These are phyloP conservation scores for Zygosaccharomyces pseudobailii DNA, from an alignment of 1,139 yeast species.

Conservation along the genomic window DNA sequence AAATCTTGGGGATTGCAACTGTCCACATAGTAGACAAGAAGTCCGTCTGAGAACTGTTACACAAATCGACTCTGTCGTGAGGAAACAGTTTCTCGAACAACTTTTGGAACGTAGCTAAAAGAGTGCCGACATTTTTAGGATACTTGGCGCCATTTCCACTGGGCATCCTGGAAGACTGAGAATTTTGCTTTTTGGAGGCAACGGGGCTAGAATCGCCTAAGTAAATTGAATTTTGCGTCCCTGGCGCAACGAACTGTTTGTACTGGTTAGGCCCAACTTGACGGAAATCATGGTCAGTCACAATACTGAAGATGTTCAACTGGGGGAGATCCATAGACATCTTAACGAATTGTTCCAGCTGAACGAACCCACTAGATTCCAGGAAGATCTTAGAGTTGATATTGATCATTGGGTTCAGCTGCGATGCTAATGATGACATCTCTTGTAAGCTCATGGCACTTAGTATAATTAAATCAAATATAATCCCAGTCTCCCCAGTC, in stretches of 20 bases:
- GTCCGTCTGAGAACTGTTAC: slow-evolving; percentile 45
- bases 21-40: slow-evolving; percentile 80
- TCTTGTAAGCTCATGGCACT: slow-evolving; percentile 46
- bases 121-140: slow-evolving; percentile 20
- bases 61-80: slow-evolving; percentile 36
- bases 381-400: slow-evolving; percentile 49
- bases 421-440: slow-evolving; percentile 38
- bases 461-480: slow-evolving; percentile 47
- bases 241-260: slow-evolving; percentile 29
- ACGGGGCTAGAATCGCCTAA: slow-evolving; percentile 21
- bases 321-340: slow-evolving; percentile 33
- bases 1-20: slow-evolving; percentile 70
- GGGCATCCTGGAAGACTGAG: slow-evolving; percentile 4
- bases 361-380: slow-evolving; percentile 68
- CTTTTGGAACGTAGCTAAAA: slow-evolving; percentile 29
- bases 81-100: slow-evolving; percentile 31
- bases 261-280: slow-evolving; percentile 34
- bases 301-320: slow-evolving; percentile 49
- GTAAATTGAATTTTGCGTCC: slow-evolving; percentile 19
- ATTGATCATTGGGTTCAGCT: slow-evolving; percentile 35
- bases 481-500: slow-evolving; percentile 7
- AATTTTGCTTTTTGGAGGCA: slow-evolving; percentile 20
- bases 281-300: slow-evolving; percentile 63
- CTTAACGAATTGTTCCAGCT: slow-evolving; percentile 62
- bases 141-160: slow-evolving; percentile 15